Base-by-base conservation (phyloP, 2,329 filamentous ascomycete species). In the Cordyceps militaris region DNA sequence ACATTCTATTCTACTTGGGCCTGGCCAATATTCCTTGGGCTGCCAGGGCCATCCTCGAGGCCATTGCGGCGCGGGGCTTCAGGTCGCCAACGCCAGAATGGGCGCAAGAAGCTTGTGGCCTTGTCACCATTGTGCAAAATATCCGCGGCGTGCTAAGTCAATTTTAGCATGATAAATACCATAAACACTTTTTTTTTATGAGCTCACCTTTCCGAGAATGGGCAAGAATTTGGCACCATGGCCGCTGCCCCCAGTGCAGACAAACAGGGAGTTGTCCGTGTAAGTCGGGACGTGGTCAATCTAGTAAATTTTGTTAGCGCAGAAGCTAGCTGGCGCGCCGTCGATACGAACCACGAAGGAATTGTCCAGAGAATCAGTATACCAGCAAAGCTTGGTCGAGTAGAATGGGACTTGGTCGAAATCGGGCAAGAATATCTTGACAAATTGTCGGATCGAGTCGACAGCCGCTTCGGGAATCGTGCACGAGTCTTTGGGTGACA, bases 141-240 rank as follows among this genome's bases (percentile, higher is more conserved):
- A 43, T 70, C 66, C 8, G 66, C 68, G 3, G 69, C 69, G 51
- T 71, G 68, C 67, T 70, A 32, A 5, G 2, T 19, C 2, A 24
- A 1, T 38, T 11, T 66, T 24, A 66, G 60, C n/a, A 19, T 6
- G 3, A 26, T 32, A 10, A 1, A 36, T 28, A 23, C n/a, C n/a
- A 16, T 2, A 10, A 3, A 2, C 21, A 3, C 14, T 8, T 24
- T 13, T 16, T 21, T 16, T n/a, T 16, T 3, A 7, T 13, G 8
- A 23, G 7, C 61, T 32, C 48, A 68, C 68, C 59, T 68, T 53
- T 59, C 70, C 70, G 26, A 71, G 64, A 10, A 70, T 63, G 1
- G 69, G 70, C n/a, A 72, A 59, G 28, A 70, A 71, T 58, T 72
- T 72, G 40, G 70, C 70, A 1, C 69, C 70, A 38, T 72, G 69